Evolutionary conservation across 208 protist species (phyloP).

Genomic region (Vickermania spadyakhi): DNA sequence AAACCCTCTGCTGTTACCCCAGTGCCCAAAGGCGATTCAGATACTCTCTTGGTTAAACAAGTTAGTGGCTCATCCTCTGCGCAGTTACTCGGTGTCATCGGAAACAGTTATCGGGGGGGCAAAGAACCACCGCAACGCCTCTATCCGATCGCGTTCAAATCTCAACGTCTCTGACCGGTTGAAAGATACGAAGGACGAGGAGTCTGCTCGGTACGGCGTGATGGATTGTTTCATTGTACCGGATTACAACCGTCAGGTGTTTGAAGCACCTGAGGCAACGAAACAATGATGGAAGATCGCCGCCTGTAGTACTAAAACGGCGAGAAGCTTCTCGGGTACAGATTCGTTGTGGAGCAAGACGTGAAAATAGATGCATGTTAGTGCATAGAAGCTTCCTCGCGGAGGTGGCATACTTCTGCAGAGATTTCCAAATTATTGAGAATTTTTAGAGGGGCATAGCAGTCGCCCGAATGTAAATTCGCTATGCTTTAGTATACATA

Average conservation of each 20-base stretch:
- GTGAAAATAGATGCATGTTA: no score
- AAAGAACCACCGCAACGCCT: neutral
- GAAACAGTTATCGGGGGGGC: neutral
- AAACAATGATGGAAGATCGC: neutral
- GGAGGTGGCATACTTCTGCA: no score
- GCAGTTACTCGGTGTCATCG: neutral
- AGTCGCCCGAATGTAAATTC: no score
- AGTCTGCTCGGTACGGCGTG: conserved; percentile 3
- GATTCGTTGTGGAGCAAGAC: no score
- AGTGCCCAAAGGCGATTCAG: conserved; percentile 5
- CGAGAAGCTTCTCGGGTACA: no score
- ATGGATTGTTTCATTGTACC: conserved; percentile 18
- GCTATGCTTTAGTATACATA: no score
- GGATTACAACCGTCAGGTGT: conserved; percentile 4
- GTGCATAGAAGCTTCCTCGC: no score
- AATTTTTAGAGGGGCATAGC: no score
- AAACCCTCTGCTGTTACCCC: conserved; percentile 12
- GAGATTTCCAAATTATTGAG: no score
- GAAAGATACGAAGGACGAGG: neutral
- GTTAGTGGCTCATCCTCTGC: neutral
- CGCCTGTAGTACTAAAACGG: no score
- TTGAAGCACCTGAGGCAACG: conserved; percentile 4
- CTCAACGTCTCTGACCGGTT: neutral
- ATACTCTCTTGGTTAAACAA: conserved; percentile 12
- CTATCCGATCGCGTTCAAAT: neutral